Base-by-base conservation (phyloP, 2,329 filamentous ascomycete genomes). In the Cladosporium sp. region DNA sequence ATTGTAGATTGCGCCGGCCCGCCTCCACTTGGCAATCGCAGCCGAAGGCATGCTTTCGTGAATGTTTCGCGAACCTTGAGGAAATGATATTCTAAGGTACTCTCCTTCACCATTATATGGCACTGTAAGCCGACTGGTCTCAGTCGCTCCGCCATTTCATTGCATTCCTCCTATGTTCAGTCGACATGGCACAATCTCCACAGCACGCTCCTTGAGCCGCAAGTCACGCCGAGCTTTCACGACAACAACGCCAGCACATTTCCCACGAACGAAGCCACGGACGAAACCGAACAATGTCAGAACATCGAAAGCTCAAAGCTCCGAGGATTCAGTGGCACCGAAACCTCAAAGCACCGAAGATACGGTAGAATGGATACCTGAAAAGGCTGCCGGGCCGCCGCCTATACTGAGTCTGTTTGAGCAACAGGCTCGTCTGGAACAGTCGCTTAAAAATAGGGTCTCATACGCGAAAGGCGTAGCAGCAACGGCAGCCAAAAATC, bases 351-450 rank as follows among this genome's bases (percentile, higher is more conserved):
- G n/a, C 4, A 23, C n/a, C 3, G 33, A 44, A 18, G 50, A 29
- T 26, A 23, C 21, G 12, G 33, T 8, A 57, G 58, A 35, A n/a
- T 31, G 29, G 50, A 28, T 11, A 29, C 49, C 49, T 37, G 40
- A 62, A 18, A 37, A 62, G 21, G 11, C 33, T 16, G 6, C 29
- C 7, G 35, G 28, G 21, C 44, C 37, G 2, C 23, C 44, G 28
- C 62, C 53, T 5, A 23, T 53, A 28, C 55, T 55, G 23, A 33
- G 57, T 12, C 64, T 66, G 28, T 31, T 62, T 5, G 64, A 58
- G 4, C 18, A 46, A 50, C 64, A 66, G 29, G 49, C 64, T 35
- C 57, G 57, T 12, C 26, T 66, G 35, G 64, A 66, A 14, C n/a
- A 62, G 46, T 35, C 57, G 16, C 26, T 66, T 23, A 46, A 23